Evolutionary conservation across 2,329 filamentous ascomycete species (phyloP).

Genomic region (Claviceps sp.): DNA sequence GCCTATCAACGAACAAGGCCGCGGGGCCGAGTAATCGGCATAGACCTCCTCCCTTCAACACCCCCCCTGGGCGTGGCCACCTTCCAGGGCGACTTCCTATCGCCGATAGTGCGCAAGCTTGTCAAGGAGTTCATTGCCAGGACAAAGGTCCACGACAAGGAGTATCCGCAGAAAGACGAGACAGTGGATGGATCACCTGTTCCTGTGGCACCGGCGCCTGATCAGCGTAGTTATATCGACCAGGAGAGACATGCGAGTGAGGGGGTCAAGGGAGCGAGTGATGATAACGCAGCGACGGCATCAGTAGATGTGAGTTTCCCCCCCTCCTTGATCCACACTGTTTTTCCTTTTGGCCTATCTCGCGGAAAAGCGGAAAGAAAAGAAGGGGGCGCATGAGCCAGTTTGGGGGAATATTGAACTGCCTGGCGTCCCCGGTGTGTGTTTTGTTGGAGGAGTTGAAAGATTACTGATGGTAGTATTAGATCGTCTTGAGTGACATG

Average conservation of each 20-base stretch:
- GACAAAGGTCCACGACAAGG: conserved; percentile 23
- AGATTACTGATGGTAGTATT: background rate
- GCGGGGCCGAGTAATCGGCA: conserved; percentile 68
- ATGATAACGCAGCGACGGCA: conserved; percentile 9
- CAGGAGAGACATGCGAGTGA: conserved; percentile 35
- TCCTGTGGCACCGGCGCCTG: conserved; percentile 16
- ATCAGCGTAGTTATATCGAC: conserved; percentile 51
- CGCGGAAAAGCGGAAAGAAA: background rate
- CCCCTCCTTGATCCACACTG: too few species aligned
- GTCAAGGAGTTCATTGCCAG: conserved; percentile 64
- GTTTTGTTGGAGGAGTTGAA: background rate
- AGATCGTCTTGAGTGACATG: conserved; percentile 96
- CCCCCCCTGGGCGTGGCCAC: conserved; percentile 86
- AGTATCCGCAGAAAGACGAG: background rate
- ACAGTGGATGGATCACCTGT: conserved; percentile 3
- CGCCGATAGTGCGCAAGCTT: conserved; percentile 56
- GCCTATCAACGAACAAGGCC: conserved; percentile 68
- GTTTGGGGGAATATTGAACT: background rate
- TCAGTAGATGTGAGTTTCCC: conserved; percentile 49
- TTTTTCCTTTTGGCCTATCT: background rate
- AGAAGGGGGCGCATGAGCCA: background rate
- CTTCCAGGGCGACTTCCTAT: conserved; percentile 89
- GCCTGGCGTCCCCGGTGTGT: background rate
- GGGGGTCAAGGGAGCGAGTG: conserved; percentile 10
- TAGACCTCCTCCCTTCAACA: conserved; percentile 86